Evolutionary conservation across 2,329 filamentous ascomycete species (phyloP), one percentile per base, ranked within the genome.

Genomic region (Ophiostoma tasmaniense): DNA sequence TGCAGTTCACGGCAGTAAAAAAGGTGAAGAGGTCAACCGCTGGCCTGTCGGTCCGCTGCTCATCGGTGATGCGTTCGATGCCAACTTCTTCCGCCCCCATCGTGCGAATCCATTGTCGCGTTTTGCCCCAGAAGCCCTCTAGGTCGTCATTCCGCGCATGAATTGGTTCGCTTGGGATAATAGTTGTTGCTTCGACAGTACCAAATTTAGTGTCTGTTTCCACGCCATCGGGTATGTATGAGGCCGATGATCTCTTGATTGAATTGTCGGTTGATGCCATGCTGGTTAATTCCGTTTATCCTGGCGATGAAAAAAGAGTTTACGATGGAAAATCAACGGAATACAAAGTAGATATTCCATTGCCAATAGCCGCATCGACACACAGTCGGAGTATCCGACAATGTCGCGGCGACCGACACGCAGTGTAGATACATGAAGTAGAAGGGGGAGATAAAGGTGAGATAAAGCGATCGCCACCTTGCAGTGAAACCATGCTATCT

Each of bases 11-110:
- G 33, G 61, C 61, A 5, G 61, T 37, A 3, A 64, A 64, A 17
- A 64, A 64, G 17, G 61, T 64, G 20, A 22, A 37, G 8, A 64
- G 33, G 20, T 37, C 61, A 22, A 22, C 14, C 8, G 33, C 33
- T 10, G 61, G 61, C 11, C 30, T 37, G 2, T 37, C 30, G 20
- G 61, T 64, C 8, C 61, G 61, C 33, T 64, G 61, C 33, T 37
- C 61, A n/a, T 37, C 61, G 7, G 61, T 64, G 33, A 64, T 64
- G 61, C 61, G 61, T 33, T 64, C 61, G 61, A 64, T 64, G 61
- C 33, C 33, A 37, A 22, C 33, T 20, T 64, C 61, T 39, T 64
- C 61, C 20, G n/a, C 61, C 8, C 61, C 61, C 30, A 64, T 64
- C 3, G 30, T 64, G 11, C 61, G 61, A 35, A 37, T 64, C 61